Evolutionary conservation across 2,329 filamentous ascomycete genomes (phyloP).

Genomic region (Coccinonectria pachysandricola): DNA sequence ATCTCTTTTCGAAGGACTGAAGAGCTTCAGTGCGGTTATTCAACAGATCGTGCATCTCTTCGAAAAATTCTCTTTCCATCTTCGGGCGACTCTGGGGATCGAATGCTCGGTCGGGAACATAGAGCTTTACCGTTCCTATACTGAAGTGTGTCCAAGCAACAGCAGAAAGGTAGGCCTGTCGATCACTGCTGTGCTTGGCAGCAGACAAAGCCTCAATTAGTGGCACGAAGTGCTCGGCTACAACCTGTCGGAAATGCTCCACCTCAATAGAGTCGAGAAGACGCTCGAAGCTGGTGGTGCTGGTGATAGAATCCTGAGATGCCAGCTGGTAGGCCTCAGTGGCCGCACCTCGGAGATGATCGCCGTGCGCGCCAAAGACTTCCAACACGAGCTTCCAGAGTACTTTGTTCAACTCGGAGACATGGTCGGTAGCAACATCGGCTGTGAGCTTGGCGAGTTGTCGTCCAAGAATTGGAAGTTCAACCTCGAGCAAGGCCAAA

Average conservation of each 20-base stretch:
- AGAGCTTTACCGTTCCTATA: constrained; percentile 63
- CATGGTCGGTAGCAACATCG: constrained; percentile 39
- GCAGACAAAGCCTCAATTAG: constrained; percentile 33
- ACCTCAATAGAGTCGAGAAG: constrained; percentile 18
- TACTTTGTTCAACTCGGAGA: constrained; percentile 36
- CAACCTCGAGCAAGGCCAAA: constrained; percentile 52
- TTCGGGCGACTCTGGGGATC: constrained; percentile 63
- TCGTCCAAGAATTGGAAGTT: constrained; percentile 50
- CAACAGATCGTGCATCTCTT: constrained; percentile 46
- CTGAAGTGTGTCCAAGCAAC: constrained; percentile 70
- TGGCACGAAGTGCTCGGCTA: constrained; percentile 34
- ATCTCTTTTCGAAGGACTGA: constrained; percentile 51
- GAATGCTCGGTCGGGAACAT: constrained; percentile 76
- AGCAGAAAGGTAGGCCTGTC: constrained; percentile 25
- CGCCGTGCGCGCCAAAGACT: constrained; percentile 30
- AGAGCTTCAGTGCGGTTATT: constrained; percentile 49
- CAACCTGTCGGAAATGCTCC: constrained; percentile 28
- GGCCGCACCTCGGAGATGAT: constrained; percentile 19
- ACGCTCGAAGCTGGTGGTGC: constrained; percentile 10
- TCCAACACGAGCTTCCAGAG: constrained; percentile 36
- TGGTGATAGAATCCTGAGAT: constrained; percentile 3
- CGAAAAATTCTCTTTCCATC: constrained; percentile 52
- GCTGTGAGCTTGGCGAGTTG: constrained; percentile 40
- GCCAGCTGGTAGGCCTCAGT: constrained; percentile 17
- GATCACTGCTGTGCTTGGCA: constrained; percentile 8